phyloP scores from a whole-genome alignment of 2,329 filamentous ascomycete species.

The Colletotrichum aenigma region DNA sequence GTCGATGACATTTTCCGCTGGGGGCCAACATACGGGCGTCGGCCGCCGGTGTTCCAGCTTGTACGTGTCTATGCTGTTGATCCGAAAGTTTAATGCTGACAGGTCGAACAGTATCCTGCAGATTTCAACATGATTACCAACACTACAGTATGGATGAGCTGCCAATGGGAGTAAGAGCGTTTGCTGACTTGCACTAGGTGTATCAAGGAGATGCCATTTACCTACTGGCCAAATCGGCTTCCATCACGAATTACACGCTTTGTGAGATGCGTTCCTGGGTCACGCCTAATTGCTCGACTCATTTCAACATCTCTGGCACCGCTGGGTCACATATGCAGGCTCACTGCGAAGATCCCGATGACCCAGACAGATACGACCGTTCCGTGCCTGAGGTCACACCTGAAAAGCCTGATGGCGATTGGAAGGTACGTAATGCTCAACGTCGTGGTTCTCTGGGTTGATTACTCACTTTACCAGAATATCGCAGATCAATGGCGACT shows the following conservation, averaged over 20 bases:
- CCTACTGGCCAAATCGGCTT: conserved; percentile 58
- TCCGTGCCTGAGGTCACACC: conserved; percentile 37
- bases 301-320: conserved; percentile 58
- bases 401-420: conserved; percentile 48
- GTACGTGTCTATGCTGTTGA: conserved; percentile 33
- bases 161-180: no score
- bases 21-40: conserved; percentile 55
- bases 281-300: conserved; percentile 70
- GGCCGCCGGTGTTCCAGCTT: conserved; percentile 56
- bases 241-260: conserved; percentile 60
- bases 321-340: conserved; percentile 64
- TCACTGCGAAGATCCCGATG: conserved; percentile 61
- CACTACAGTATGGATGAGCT: conserved; percentile 14
- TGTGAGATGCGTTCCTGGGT: conserved; percentile 70
- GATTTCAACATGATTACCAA: conserved; percentile 72
- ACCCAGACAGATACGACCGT: conserved; percentile 59
- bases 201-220: conserved; percentile 61
- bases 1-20: conserved; percentile 76
- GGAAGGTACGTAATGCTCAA: conserved; percentile 39
- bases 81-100: not conserved
- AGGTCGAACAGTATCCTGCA: conserved; percentile 50
- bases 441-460: not conserved
- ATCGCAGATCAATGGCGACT: conserved; percentile 58
- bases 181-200: conserved; percentile 33
- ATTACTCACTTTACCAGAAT: conserved; percentile 32